phyloP scores from a whole-genome alignment of 1,139 yeast species.

The Pichia sp. region DNA sequence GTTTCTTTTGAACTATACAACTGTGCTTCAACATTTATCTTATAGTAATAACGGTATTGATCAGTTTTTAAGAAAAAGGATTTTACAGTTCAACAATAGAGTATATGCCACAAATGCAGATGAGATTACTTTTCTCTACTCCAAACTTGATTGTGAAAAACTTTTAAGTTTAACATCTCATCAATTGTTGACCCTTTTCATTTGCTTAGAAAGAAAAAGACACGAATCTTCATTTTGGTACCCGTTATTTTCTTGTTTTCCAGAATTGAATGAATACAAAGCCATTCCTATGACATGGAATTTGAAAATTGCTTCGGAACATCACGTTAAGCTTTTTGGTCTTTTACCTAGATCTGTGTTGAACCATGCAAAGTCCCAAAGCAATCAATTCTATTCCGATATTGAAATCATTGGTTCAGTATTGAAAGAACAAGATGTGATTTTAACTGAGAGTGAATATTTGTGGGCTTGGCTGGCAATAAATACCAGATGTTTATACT shows the following conservation, averaged over 20 bases:
- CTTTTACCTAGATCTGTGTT: constrained; percentile 41
- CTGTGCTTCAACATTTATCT: constrained; percentile 38
- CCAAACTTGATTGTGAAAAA: constrained; percentile 32
- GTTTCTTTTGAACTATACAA: constrained; percentile 55
- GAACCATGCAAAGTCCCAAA: constrained; percentile 37
- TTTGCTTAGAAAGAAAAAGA: constrained; percentile 45
- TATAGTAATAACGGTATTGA: constrained; percentile 17
- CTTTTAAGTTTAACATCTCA: constrained; percentile 40
- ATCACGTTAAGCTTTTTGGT: constrained; percentile 27
- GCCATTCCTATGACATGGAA: constrained; percentile 52
- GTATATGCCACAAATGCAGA: constrained; percentile 3
- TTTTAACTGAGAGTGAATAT: constrained; percentile 32
- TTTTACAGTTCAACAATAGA: constrained; percentile 3
- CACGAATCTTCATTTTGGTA: constrained; percentile 50
- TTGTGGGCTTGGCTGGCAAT: constrained; percentile 81
- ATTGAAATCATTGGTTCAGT: constrained; percentile 31
- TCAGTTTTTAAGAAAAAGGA: constrained; percentile 12
- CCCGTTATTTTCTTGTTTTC: constrained; percentile 59
- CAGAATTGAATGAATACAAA: constrained; percentile 48
- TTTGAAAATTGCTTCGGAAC: neutral
- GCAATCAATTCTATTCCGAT: constrained; percentile 39
- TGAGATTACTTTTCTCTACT: constrained; percentile 32
- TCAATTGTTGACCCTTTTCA: constrained; percentile 46
- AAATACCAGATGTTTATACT: constrained; percentile 86
- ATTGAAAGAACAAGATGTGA: constrained; percentile 16